phyloP scores from a whole-genome alignment of 495 filamentous ascomycete species.

The Hypoxylon trugodes region DNA sequence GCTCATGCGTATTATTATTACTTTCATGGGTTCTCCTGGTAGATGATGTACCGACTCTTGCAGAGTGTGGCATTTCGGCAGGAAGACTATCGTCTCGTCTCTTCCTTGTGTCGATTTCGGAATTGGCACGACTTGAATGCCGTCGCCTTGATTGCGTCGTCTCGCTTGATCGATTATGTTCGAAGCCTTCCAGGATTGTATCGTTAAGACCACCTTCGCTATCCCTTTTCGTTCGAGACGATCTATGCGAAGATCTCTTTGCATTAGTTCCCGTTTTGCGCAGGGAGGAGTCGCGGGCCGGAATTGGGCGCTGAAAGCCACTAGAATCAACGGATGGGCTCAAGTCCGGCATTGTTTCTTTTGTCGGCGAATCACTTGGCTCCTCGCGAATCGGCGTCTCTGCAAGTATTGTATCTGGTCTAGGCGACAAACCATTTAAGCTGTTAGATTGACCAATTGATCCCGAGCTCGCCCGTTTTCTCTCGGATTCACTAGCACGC shows the following conservation, averaged over 20 bases:
- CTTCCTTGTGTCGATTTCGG: slow-evolving; percentile 28
- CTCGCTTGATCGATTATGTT: slow-evolving; percentile 41
- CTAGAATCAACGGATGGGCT: slow-evolving; percentile 27
- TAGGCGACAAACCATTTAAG: slow-evolving; percentile 45
- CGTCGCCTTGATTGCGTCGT: slow-evolving; percentile 43
- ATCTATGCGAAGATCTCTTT: slow-evolving; percentile 52
- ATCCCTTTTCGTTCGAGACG: slow-evolving; percentile 50
- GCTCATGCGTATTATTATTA: slow-evolving; percentile 38
- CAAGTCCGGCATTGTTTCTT: slow-evolving; percentile 25
- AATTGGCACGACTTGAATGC: slow-evolving; percentile 32
- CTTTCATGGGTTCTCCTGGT: slow-evolving; percentile 26
- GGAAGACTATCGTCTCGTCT: slow-evolving; percentile 33
- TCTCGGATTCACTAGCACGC: slow-evolving; percentile 61
- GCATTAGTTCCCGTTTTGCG: slow-evolving; percentile 59
- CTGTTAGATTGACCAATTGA: slow-evolving; percentile 46
- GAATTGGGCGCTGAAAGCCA: slow-evolving; percentile 60
- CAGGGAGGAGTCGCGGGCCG: slow-evolving; percentile 72
- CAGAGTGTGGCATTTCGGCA: slow-evolving; percentile 37
- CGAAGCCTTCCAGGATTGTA: slow-evolving; percentile 43
- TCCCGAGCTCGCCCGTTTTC: slow-evolving; percentile 55
- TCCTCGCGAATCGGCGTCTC: slow-evolving; percentile 64
- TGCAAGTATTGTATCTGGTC: slow-evolving; percentile 57
- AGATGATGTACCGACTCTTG: slow-evolving; percentile 16
- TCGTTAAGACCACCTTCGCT: slow-evolving; percentile 45
- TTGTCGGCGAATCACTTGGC: slow-evolving; percentile 45